These are phyloP conservation scores for Talaromyces sp. DNA, from an alignment of 2,329 filamentous ascomycete genomes.

Conservation along the genomic window DNA sequence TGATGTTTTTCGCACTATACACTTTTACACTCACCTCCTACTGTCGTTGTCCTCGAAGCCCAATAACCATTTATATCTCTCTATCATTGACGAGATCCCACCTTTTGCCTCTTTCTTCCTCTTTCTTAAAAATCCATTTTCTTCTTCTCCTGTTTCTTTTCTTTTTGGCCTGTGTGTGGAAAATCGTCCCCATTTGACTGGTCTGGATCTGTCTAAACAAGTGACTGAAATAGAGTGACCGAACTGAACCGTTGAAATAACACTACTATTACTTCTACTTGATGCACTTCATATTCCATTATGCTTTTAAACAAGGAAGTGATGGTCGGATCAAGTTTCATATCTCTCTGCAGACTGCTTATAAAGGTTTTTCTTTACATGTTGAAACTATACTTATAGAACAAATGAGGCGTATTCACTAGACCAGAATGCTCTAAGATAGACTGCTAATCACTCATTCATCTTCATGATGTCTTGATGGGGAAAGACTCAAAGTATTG, in stretches of 20 bases:
- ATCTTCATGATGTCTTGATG: neutral
- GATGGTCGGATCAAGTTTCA: neutral
- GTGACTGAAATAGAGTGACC: conserved; percentile 12
- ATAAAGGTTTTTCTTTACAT: neutral
- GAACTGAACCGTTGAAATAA: conserved; percentile 2
- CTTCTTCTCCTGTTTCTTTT: conserved; percentile 25
- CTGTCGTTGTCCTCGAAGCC: conserved; percentile 23
- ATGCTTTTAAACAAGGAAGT: neutral
- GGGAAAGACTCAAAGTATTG: neutral
- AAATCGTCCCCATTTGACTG: conserved; percentile 5
- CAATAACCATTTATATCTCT: conserved; percentile 16
- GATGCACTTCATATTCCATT: neutral
- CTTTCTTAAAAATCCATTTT: conserved; percentile 25
- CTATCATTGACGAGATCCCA: conserved; percentile 7
- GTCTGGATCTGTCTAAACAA: conserved; percentile 12
- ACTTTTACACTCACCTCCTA: conserved; percentile 24
- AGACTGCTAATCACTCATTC: neutral
- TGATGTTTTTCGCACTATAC: neutral
- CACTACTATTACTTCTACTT: conserved; percentile 10
- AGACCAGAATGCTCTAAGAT: neutral
- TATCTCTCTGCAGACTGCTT: neutral
- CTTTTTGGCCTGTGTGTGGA: conserved; percentile 13
- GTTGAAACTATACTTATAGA: neutral
- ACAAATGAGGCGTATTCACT: too few relatives aligned
- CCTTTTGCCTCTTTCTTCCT: conserved; percentile 13